Base-by-base conservation (phyloP, 148 eudicot species). In the Pharnaceum exiguum region DNA sequence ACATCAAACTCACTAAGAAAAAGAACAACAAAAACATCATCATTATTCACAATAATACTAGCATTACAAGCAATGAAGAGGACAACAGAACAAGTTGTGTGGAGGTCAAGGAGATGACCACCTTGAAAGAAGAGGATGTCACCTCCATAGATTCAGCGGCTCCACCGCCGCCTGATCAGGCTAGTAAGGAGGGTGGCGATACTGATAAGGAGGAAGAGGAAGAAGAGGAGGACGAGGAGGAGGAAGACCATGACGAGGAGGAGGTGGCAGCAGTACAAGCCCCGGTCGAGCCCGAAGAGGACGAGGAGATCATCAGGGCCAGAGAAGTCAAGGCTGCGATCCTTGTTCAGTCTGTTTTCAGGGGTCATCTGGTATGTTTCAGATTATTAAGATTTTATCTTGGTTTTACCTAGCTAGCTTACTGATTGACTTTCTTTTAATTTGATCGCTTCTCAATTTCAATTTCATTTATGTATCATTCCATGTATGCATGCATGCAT, bases 321-420 rank as follows among this genome's bases (percentile, higher is more conserved):
- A 52, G 4, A 45, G 74, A 83, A 59, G 88, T 75, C 12, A 51
- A 53, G 22, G 90, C 97, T 21, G 77, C 90, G 65, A 59, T 76
- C 53, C 68, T 51, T 32, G 78, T 90, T 57, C 97, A 90, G 59
- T 57, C 95, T 15, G 66, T 51, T 60, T 90, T 87, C 75, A 76
- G 97, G 83, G 89, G 75, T 40, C 89, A 90, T 78, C 79, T 87
- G 60, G 97, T 90, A 86, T 26, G 49, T 37, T 19, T 10, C n/a
- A n/a, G n/a, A n/a, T n/a, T n/a, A n/a, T n/a, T n/a, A n/a, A n/a
- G n/a, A n/a, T 7, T 15, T 31, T 24, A 9, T 21, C 31, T 21
- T 3, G 9, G 23, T 39, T 31, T 55, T 18, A 3, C 28, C 5
- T 59, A 5, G 21, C 28, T 2, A 35, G 10, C 10, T 30, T 13